These are phyloP conservation scores for Phlebopus sp. DNA, from an alignment of 1,284 basidiomycete species.

Conservation along the genomic window DNA sequence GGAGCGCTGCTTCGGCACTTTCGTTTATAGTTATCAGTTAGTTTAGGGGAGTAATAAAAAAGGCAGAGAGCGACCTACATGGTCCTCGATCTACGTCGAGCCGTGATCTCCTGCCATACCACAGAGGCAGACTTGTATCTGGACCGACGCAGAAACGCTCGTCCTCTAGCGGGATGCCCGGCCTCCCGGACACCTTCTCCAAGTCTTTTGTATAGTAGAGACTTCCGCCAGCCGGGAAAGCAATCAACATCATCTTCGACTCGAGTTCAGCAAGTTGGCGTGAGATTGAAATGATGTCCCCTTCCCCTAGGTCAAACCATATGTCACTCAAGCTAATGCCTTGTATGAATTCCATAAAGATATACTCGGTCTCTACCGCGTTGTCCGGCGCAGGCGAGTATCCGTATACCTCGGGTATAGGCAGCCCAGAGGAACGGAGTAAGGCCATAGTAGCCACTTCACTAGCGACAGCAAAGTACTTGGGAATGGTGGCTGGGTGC, in stretches of 20 bases:
- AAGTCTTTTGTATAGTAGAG: conserved; percentile 44
- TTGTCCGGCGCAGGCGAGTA: conserved; percentile 49
- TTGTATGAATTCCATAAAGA: conserved; percentile 48
- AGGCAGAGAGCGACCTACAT: conserved; percentile 41
- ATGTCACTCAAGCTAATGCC: conserved; percentile 45
- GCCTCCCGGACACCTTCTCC: conserved; percentile 34
- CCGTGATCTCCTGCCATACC: conserved; percentile 47
- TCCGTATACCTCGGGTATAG: conserved; percentile 46
- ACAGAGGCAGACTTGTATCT: conserved; percentile 41
- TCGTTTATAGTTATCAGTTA: conserved; percentile 39
- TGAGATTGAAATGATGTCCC: conserved; percentile 40
- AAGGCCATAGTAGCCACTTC: conserved; percentile 51
- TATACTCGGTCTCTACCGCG: conserved; percentile 47
- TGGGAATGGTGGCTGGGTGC: conserved; percentile 42
- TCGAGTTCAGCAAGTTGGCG: conserved; percentile 46
- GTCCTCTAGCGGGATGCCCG: conserved; percentile 37
- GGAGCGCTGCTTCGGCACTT: conserved; percentile 44
- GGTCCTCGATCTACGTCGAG: conserved; percentile 49
- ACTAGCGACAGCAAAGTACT: conserved; percentile 44
- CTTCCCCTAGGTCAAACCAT: conserved; percentile 40
- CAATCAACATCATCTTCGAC: conserved; percentile 44
- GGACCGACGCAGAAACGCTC: conserved; percentile 48
- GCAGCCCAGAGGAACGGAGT: conserved; percentile 44
- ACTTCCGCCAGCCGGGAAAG: conserved; percentile 31
- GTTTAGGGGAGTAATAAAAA: conserved; percentile 26